Conservation (phyloP, 345 rosid genomes). For the Anastatica hierochuntica region DNA sequence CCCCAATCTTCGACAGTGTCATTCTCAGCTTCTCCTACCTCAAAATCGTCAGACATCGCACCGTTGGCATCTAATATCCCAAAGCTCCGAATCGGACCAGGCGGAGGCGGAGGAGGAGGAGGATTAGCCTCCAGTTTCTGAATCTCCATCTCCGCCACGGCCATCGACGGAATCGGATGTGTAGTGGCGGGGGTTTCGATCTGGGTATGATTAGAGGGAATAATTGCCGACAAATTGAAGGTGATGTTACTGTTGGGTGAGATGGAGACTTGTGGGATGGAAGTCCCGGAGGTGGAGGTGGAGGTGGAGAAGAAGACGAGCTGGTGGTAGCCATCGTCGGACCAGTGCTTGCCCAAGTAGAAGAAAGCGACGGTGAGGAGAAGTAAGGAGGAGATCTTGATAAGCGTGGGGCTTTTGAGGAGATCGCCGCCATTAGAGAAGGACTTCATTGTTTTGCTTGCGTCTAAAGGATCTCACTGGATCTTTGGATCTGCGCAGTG, state of each 20-base stretch:
- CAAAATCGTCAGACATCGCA: slow-evolving; percentile 71
- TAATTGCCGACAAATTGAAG: slow-evolving; percentile 42
- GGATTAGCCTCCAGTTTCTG: neutral
- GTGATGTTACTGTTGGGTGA: slow-evolving; percentile 47
- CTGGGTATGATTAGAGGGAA: slow-evolving; percentile 25
- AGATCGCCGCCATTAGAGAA: slow-evolving; percentile 35
- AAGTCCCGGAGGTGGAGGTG: slow-evolving; percentile 5
- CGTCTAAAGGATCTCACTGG: slow-evolving; percentile 15
- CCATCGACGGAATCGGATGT: slow-evolving; percentile 17
- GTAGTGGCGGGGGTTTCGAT: neutral
- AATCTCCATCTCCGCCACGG: slow-evolving; percentile 5
- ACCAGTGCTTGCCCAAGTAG: slow-evolving; percentile 86
- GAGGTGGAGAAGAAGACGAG: slow-evolving; percentile 68
- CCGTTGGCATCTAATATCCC: slow-evolving; percentile 85
- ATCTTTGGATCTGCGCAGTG: slow-evolving; percentile 19
- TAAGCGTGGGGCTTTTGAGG: slow-evolving; percentile 32
- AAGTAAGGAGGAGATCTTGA: slow-evolving; percentile 45
- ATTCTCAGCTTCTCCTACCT: slow-evolving; percentile 72
- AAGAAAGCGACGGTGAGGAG: slow-evolving; percentile 63
- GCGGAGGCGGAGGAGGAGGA: slow-evolving; percentile 20
- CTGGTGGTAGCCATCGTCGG: slow-evolving; percentile 48
- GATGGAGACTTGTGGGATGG: slow-evolving; percentile 32
- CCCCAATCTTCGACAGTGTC: slow-evolving; percentile 53
- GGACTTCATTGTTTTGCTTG: slow-evolving; percentile 57
- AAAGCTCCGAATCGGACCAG: slow-evolving; percentile 35